Base-by-base conservation (phyloP, 768 basidiomycete genomes). In the Kwoniella europaea region DNA sequence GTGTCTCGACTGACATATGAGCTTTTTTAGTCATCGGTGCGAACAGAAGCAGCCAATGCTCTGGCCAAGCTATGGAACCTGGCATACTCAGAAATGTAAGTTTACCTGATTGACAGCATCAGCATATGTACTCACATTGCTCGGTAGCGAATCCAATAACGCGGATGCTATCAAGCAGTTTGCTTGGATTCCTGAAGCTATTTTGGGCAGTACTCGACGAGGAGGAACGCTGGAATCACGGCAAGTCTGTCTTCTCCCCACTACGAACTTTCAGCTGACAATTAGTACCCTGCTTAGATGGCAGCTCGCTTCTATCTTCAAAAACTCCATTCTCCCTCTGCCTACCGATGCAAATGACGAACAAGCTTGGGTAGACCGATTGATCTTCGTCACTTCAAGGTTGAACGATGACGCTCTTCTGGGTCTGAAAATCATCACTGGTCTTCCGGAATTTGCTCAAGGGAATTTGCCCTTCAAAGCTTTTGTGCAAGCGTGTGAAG, bases 11-110 rank as follows among this genome's bases (percentile, higher is more conserved):
- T 50, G 69, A 55, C 71, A 44, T n/a, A 44, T 41, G 35, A 24
- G 46, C 4, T 27, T 20, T 42, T 50, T 10, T 41, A 60, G 86
- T 69, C 79, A 10, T 64, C 71, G 15, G 86, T 87, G 2, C 77
- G 84, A 43, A 55, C 67, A 0, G 92, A 95, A 83, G 93, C 97
- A 0, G 86, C 92, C 71, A 89, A 87, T 43, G 89, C 89, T 15
- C 83, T 96, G 0, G 92, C 90, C 4, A 90, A 88, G 74, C 84
- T 98, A 1, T 98, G 91, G 82, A 88, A 87, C 71, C 85, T 91
- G 13, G 94, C 94, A 0, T 94, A 90, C 82, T 88, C 91, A 0
- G 94, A 97, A 82, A 94, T 99, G 94, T 97, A 74, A 69, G 92
- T 84, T 27, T 77, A 44, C 4, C 18, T 10, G 35, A 20, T 16